Conservation (phyloP, 345 rosid genomes). For the Brassica juncea region DNA sequence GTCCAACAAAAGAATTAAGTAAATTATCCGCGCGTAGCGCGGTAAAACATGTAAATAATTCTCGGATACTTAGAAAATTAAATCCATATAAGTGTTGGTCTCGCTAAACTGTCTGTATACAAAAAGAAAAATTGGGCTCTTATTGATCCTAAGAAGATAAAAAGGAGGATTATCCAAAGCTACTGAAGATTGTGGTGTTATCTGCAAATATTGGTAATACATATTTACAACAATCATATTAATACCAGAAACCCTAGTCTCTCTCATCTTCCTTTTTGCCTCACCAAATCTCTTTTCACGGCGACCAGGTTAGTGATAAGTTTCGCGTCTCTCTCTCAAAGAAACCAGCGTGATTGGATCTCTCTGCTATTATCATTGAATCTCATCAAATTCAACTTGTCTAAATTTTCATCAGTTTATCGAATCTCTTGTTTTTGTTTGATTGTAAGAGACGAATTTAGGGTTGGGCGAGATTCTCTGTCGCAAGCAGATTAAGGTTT, state of each 20-base stretch:
- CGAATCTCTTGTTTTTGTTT: conserved; percentile 21
- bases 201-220: conserved; percentile 25
- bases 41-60: no score
- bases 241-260: conserved; percentile 38
- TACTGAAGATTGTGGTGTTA: neutral
- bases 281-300: conserved; percentile 26
- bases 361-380: conserved; percentile 15
- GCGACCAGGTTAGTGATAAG: conserved; percentile 34
- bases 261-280: neutral
- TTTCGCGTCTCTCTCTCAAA: neutral
- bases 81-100: neutral
- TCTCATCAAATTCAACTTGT: conserved; percentile 19
- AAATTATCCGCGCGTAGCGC: no score
- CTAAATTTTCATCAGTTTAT: neutral
- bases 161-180: neutral
- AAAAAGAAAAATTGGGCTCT: neutral
- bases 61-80: no score
- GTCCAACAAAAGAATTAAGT: no score
- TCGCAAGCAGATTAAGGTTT: neutral
- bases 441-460: conserved; percentile 19
- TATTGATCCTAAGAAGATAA: neutral
- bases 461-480: conserved; percentile 18
- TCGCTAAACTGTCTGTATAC: neutral
- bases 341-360: conserved; percentile 17
- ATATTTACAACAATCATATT: conserved; percentile 31